phyloP scores from a whole-genome alignment of 1,139 yeast genomes.

The Kazachstania sp. region DNA sequence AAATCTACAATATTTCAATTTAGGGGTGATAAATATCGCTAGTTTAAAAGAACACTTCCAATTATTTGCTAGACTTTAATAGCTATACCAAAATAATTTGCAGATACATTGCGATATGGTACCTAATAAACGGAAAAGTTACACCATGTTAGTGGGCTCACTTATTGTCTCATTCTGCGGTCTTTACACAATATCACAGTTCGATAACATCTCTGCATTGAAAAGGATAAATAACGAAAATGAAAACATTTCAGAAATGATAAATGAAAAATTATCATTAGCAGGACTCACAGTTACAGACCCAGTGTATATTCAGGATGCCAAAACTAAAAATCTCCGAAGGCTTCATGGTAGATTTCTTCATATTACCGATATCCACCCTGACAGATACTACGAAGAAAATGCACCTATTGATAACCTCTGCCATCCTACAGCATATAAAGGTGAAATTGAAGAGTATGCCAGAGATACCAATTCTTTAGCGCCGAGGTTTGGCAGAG shows the following conservation, averaged over 20 bases:
- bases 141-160: background rate
- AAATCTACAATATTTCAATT: too few species aligned
- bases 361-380: constrained; percentile 82
- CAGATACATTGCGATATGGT: background rate
- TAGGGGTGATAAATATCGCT: too few species aligned
- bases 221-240: background rate
- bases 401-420: constrained; percentile 43
- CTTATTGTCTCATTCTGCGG: background rate
- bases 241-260: background rate
- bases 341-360: constrained; percentile 59
- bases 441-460: background rate
- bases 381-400: constrained; percentile 58
- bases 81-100: too few species aligned
- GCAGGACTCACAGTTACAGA: constrained; percentile 35
- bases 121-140: background rate
- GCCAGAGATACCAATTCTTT: constrained; percentile 3
- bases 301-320: constrained; percentile 24
- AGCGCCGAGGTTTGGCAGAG: constrained; percentile 68
- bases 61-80: too few species aligned
- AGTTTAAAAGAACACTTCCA: too few species aligned
- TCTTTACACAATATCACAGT: background rate
- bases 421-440: constrained; percentile 45
- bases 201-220: background rate
- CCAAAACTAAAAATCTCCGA: constrained; percentile 14
- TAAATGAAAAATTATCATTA: constrained; percentile 7